Conservation (phyloP, 2,329 filamentous ascomycete species). For the Paecilomyces niveus region DNA sequence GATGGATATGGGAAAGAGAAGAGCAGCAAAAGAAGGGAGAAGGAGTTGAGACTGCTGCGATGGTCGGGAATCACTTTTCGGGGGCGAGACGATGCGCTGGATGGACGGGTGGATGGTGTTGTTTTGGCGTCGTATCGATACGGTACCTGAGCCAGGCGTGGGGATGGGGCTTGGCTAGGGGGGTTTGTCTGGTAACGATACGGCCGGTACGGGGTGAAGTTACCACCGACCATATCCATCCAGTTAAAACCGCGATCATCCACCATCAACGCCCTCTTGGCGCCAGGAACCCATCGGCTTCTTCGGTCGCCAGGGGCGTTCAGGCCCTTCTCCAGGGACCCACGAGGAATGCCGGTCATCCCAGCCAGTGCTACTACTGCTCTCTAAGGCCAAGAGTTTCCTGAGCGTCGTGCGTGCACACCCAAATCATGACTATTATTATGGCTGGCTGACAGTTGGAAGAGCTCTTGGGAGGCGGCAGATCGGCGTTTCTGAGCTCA, state of each 20-base stretch:
- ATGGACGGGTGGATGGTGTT: not conserved
- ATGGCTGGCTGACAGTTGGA: not conserved
- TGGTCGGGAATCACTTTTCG: not conserved
- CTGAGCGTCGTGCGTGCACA: not conserved
- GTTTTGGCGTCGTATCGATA: not conserved
- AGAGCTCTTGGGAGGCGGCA: not conserved
- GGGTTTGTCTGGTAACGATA: not conserved
- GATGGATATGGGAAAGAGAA: constrained; percentile 1
- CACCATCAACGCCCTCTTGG: not conserved
- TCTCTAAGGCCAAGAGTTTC: not conserved
- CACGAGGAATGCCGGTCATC: not conserved
- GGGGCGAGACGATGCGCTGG: not conserved
- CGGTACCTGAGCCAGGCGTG: not conserved
- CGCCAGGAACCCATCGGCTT: not conserved
- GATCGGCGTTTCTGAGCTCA: not conserved
- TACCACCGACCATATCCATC: constrained; percentile 1
- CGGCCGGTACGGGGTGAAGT: not conserved
- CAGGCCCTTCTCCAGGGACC: not conserved
- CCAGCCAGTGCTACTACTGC: not conserved
- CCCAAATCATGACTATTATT: not conserved
- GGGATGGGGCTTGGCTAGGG: not conserved
- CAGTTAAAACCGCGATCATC: not conserved
- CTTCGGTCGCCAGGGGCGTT: not conserved
- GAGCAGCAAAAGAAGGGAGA: constrained; percentile 8
- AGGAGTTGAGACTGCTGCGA: not conserved